Percentiles rank a stretch among this genome's conserved stretches.
These are phyloP conservation scores for Neofusicoccum sp. DNA, from an alignment of 2,329 filamentous ascomycete genomes.

Conservation along the genomic window DNA sequence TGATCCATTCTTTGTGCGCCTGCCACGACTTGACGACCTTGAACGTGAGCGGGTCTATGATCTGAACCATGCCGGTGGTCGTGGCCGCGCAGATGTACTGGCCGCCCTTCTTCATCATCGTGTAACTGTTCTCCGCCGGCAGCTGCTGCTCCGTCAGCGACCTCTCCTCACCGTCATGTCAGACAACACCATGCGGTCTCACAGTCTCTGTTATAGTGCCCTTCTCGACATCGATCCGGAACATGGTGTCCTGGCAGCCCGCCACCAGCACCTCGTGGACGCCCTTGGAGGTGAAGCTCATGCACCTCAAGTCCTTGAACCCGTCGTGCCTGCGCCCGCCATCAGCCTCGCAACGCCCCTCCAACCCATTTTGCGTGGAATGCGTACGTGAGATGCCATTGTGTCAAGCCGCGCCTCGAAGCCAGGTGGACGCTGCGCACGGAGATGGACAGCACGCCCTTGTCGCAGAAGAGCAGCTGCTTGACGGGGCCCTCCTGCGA, in stretches of 20 bases:
- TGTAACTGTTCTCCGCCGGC: constrained; percentile 75
- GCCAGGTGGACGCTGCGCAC: constrained; percentile 85
- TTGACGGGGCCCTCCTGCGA: constrained; percentile 76
- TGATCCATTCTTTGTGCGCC: constrained; percentile 84
- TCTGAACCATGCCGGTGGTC: constrained; percentile 77
- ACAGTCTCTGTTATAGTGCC: constrained; percentile 48
- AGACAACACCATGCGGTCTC: not conserved
- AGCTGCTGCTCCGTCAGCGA: constrained; percentile 50
- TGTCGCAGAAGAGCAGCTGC: constrained; percentile 89
- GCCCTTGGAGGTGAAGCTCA: constrained; percentile 90
- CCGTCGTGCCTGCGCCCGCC: constrained; percentile 61
- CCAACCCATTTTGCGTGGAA: constrained; percentile 9
- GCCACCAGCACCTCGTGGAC: constrained; percentile 84
- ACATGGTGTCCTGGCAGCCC: constrained; percentile 84
- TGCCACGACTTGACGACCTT: constrained; percentile 84
- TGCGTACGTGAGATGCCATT: constrained; percentile 82
- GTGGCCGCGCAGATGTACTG: constrained; percentile 93
- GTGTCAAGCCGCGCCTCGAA: constrained; percentile 74
- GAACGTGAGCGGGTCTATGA: constrained; percentile 79
- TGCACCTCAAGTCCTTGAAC: constrained; percentile 87
- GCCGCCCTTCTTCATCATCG: constrained; percentile 82
- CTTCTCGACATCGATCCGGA: constrained; percentile 68
- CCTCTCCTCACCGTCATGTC: not conserved
- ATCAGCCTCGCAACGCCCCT: constrained; percentile 12
- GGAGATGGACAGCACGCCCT: constrained; percentile 84